These are phyloP conservation scores for Novymonas esmeraldas DNA, from an alignment of 208 protist genomes.

Conservation along the genomic window DNA sequence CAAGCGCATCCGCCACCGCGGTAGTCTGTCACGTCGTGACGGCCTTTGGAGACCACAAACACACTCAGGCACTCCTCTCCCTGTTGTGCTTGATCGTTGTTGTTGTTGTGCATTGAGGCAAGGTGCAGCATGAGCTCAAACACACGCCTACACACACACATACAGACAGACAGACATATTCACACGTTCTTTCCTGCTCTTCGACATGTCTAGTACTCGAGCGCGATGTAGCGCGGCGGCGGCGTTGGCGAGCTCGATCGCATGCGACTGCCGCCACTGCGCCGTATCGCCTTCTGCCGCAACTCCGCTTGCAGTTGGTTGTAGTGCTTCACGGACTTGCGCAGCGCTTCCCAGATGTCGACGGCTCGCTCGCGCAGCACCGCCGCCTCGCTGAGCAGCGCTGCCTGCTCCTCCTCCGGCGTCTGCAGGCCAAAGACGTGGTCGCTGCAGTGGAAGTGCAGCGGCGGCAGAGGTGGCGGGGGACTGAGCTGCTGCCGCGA, in stretches of 20 bases:
- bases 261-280: background rate
- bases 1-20: too few relatives aligned
- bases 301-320: constrained; percentile 30
- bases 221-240: constrained; percentile 13
- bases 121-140: background rate
- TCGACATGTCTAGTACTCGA: constrained; percentile 14
- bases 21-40: too few relatives aligned
- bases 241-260: constrained; percentile 1
- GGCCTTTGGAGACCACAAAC: background rate
- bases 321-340: constrained; percentile 43
- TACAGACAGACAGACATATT: background rate
- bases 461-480: constrained; percentile 3
- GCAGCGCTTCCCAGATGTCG: constrained; percentile 53
- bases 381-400: constrained; percentile 32
- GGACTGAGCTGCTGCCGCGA: constrained; percentile 6
- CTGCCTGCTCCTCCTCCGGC: constrained; percentile 36
- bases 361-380: constrained; percentile 35
- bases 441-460: constrained; percentile 8
- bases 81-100: background rate
- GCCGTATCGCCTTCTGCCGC: constrained; percentile 26
- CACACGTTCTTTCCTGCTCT: too few relatives aligned
- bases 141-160: background rate
- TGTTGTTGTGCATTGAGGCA: background rate
- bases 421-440: constrained; percentile 45
- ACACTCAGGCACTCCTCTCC: background rate